Percentiles rank a stretch among this genome's conserved stretches.
These are phyloP conservation scores for Microbotryum silenes-acaulis DNA, from an alignment of 1,284 basidiomycete species.

Conservation along the genomic window DNA sequence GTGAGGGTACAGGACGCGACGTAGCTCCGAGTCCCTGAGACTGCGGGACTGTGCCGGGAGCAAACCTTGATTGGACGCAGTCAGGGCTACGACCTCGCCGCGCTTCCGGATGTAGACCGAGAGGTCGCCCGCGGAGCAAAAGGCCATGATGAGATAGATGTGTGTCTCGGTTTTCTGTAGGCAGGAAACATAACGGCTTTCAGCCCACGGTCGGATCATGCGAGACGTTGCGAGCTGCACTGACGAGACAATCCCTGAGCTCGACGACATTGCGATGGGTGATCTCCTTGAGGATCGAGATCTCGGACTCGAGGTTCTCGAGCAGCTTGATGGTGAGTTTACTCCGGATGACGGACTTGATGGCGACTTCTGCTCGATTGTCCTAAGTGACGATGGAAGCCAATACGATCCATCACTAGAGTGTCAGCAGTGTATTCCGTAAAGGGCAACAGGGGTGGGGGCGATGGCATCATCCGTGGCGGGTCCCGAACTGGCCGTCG, in stretches of 20 bases:
- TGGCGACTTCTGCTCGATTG: slow-evolving; percentile 61
- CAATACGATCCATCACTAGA: no score
- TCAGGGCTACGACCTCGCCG: slow-evolving; percentile 73
- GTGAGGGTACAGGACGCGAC: slow-evolving; percentile 67
- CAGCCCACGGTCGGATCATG: not conserved
- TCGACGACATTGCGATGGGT: slow-evolving; percentile 90
- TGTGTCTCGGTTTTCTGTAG: slow-evolving; percentile 76
- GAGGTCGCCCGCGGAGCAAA: slow-evolving; percentile 89
- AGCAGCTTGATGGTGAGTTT: slow-evolving; percentile 86
- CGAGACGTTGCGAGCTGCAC: slow-evolving; percentile 27
- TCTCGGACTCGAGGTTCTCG: slow-evolving; percentile 95
- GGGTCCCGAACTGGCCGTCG: no score
- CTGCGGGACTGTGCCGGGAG: slow-evolving; percentile 38
- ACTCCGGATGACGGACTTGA: slow-evolving; percentile 88
- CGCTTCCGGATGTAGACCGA: slow-evolving; percentile 93
- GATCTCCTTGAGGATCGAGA: slow-evolving; percentile 89
- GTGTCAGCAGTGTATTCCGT: no score
- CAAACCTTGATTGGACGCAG: slow-evolving; percentile 54
- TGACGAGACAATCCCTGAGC: slow-evolving; percentile 76
- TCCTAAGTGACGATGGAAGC: slow-evolving; percentile 6
- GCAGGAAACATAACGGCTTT: not conserved
- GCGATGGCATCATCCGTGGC: no score
- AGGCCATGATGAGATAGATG: slow-evolving; percentile 98
- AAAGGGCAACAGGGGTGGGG: no score
- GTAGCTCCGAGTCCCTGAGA: slow-evolving; percentile 13